Percentiles rank a stretch among this genome's conserved stretches.
These are phyloP conservation scores for Pyropia haitanensis DNA, from an alignment of 23 red algal species.

Conservation along the genomic window DNA sequence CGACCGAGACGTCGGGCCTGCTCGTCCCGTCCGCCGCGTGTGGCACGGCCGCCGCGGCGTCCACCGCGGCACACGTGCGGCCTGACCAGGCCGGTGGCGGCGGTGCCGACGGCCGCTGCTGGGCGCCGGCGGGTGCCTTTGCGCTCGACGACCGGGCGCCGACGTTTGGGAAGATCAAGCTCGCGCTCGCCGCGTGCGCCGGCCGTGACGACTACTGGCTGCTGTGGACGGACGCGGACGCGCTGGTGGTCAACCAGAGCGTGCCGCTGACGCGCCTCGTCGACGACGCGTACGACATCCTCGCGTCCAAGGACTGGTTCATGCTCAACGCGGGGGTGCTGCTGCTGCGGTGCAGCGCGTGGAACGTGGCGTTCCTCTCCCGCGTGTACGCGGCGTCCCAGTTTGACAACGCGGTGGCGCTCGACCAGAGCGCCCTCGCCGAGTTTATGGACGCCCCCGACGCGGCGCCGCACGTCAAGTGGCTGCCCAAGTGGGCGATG, in stretches of 20 bases:
- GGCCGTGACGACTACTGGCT: conserved; percentile 69
- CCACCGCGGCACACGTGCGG: too few species aligned
- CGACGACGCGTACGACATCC: conserved; percentile 78
- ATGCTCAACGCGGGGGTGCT: conserved; percentile 90
- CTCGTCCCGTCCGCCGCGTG: conserved; percentile 17
- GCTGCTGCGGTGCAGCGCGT: conserved; percentile 56
- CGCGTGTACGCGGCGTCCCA: conserved; percentile 53
- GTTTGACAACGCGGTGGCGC: conserved; percentile 61
- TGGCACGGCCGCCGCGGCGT: not conserved
- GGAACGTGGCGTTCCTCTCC: conserved; percentile 62
- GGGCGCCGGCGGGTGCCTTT: conserved; percentile 16
- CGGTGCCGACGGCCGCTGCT: conserved; percentile 15
- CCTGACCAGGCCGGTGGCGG: conserved; percentile 9
- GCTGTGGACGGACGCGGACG: conserved; percentile 84
- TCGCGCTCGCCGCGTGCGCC: conserved; percentile 67
- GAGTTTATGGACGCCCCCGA: conserved; percentile 37
- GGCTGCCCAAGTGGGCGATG: conserved; percentile 57
- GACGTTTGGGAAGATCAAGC: conserved; percentile 94
- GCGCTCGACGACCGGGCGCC: conserved; percentile 47
- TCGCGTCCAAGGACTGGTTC: conserved; percentile 78
- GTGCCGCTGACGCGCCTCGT: conserved; percentile 41
- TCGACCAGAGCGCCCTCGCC: conserved; percentile 68
- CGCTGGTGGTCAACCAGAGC: conserved; percentile 69
- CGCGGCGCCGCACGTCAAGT: conserved; percentile 44
- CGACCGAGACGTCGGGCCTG: conserved; percentile 53